These are phyloP conservation scores for Plasmodium vivax DNA, from an alignment of 169 alveolate species.

Conservation along the genomic window DNA sequence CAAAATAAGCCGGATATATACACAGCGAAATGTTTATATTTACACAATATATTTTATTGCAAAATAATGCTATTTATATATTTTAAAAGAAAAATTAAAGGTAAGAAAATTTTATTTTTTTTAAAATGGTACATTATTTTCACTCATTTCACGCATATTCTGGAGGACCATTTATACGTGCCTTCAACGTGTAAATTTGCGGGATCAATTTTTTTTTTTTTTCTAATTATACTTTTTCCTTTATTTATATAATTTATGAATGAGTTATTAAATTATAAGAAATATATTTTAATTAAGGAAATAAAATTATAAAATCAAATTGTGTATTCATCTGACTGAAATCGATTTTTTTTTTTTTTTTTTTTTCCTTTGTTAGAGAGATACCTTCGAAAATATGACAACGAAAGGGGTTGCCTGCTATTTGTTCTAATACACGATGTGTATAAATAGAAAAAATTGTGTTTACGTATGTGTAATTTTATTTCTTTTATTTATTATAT, in stretches of 20 bases:
- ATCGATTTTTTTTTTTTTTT: neutral
- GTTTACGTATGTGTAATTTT: neutral
- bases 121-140: neutral
- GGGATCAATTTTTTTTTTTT: conserved; percentile 30
- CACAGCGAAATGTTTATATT: neutral
- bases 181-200: neutral
- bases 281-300: neutral
- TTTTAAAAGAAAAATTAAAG: neutral
- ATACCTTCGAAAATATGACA: neutral
- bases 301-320: neutral
- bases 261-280: neutral
- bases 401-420: neutral
- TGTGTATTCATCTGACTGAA: neutral
- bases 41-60: neutral
- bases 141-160: neutral
- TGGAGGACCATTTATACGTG: neutral
- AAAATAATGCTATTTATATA: neutral
- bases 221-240: conserved; percentile 12
- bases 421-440: neutral
- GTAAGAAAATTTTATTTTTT: conserved; percentile 1
- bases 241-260: neutral
- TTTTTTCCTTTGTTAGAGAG: neutral
- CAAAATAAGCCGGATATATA: neutral
- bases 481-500: neutral
- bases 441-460: neutral